These are phyloP conservation scores for Candida ulmi DNA, from an alignment of 805 yeast genomes.

Conservation along the genomic window DNA sequence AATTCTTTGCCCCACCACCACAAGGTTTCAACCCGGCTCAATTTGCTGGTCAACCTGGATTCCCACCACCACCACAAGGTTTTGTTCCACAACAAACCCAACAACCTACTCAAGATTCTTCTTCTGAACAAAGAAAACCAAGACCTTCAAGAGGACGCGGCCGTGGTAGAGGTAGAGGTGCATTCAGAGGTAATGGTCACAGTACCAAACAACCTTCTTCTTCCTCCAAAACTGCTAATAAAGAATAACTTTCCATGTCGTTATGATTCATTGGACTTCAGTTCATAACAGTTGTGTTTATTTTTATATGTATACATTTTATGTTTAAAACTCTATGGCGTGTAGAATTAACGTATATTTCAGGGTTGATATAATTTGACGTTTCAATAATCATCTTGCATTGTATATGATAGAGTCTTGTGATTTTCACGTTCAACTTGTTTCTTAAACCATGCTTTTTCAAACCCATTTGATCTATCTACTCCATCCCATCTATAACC, in stretches of 20 bases:
- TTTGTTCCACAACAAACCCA: not conserved
- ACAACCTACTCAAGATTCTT: not conserved
- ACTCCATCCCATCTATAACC: conserved; percentile 92
- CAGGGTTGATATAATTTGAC: too few species aligned
- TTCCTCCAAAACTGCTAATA: too few species aligned
- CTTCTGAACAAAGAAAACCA: not conserved
- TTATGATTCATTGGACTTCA: too few species aligned
- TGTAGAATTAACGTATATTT: too few species aligned
- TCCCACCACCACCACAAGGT: not conserved
- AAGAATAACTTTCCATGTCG: too few species aligned
- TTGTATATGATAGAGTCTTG: conserved; percentile 27
- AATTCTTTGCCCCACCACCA: not conserved
- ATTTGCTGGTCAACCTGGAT: not conserved
- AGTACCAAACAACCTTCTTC: too few species aligned
- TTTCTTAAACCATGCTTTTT: conserved; percentile 48
- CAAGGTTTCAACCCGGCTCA: not conserved
- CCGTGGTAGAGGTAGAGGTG: conserved; percentile 16
- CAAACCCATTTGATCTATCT: conserved; percentile 86
- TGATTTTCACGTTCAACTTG: conserved; percentile 30
- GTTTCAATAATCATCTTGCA: conserved; percentile 36
- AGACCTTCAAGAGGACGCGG: conserved; percentile 13
- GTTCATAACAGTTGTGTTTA: too few species aligned
- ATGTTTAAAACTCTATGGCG: not conserved
- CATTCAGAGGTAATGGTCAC: conserved; percentile 4
- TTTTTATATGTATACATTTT: too few species aligned